Evolutionary conservation across 768 basidiomycete genomes (phyloP).

Genomic region (Panellus pusillus): DNA sequence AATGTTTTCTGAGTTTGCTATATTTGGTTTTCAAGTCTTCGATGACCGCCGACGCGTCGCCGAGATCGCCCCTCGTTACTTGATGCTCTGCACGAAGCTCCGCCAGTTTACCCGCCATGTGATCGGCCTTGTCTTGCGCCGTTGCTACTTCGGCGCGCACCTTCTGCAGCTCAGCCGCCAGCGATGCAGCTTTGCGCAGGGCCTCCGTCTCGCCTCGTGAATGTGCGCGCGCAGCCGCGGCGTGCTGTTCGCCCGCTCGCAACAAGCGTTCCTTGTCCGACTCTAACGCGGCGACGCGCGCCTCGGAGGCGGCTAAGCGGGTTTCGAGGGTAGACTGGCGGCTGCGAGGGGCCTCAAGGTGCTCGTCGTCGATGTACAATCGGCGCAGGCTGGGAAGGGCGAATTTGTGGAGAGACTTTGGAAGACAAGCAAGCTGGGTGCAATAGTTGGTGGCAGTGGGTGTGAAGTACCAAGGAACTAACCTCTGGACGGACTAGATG

Average conservation of each 20-base stretch:
- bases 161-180: not conserved
- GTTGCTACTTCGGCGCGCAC: not conserved
- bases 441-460: not conserved
- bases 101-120: constrained; percentile 11
- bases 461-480: not conserved
- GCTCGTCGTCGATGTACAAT: constrained; percentile 45
- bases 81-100: not conserved
- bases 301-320: constrained; percentile 38
- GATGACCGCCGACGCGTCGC: not conserved
- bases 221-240: constrained; percentile 32
- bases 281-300: constrained; percentile 37
- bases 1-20: constrained; percentile 22
- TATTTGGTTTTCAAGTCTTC: constrained; percentile 21
- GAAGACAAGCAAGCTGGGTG: constrained; percentile 43
- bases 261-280: constrained; percentile 45
- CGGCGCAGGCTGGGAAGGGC: constrained; percentile 47
- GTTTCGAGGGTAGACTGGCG: constrained; percentile 19
- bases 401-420: constrained; percentile 50
- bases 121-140: constrained; percentile 19
- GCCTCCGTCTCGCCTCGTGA: constrained; percentile 29
- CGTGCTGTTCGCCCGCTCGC: constrained; percentile 42
- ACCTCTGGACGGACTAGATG: constrained; percentile 31
- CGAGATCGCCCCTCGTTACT: constrained; percentile 17
- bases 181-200: constrained; percentile 14
- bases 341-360: constrained; percentile 26